phyloP scores from a whole-genome alignment of 768 basidiomycete species.

The Mycena haematopus region DNA sequence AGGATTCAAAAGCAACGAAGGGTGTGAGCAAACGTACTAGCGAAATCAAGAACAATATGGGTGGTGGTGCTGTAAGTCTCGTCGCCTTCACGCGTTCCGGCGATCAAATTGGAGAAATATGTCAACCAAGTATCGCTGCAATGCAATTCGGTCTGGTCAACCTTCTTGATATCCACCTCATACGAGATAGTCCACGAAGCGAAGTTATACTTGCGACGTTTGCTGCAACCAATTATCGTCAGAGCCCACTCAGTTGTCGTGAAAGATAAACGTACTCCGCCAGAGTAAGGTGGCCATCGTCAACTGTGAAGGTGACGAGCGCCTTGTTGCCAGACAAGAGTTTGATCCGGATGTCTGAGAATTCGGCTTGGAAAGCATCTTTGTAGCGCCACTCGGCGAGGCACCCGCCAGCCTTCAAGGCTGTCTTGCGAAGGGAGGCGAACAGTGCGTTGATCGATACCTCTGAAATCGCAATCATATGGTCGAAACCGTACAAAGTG shows the following conservation, averaged over 20 bases:
- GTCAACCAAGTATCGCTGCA: constrained; percentile 1
- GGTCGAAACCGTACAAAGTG: constrained; percentile 13
- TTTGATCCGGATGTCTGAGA: constrained; percentile 9
- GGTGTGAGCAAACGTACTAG: not conserved
- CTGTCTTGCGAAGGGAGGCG: not conserved
- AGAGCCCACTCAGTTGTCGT: not conserved
- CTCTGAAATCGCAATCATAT: constrained; percentile 21
- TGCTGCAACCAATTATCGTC: not conserved
- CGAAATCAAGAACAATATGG: constrained; percentile 13
- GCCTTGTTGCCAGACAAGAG: constrained; percentile 18
- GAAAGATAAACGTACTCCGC: not conserved
- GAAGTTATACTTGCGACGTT: constrained; percentile 1
- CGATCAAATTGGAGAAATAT: not conserved
- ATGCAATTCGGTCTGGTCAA: constrained; percentile 11
- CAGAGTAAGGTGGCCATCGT: constrained; percentile 3
- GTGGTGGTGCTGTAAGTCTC: not conserved
- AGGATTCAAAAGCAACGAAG: not conserved
- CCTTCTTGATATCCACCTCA: constrained; percentile 1
- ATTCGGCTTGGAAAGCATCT: constrained; percentile 10
- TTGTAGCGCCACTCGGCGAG: constrained; percentile 1
- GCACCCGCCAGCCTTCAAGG: not conserved
- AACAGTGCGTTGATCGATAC: constrained; percentile 21
- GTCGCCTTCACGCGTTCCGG: not conserved
- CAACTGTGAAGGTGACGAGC: constrained; percentile 20
- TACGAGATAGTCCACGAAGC: constrained; percentile 4